A percentile compares a stretch with the other conserved stretches of the same genome.
Evolutionary conservation across 1,139 yeast species (phyloP).

Genomic region (Groenewaldozyma sp.): DNA sequence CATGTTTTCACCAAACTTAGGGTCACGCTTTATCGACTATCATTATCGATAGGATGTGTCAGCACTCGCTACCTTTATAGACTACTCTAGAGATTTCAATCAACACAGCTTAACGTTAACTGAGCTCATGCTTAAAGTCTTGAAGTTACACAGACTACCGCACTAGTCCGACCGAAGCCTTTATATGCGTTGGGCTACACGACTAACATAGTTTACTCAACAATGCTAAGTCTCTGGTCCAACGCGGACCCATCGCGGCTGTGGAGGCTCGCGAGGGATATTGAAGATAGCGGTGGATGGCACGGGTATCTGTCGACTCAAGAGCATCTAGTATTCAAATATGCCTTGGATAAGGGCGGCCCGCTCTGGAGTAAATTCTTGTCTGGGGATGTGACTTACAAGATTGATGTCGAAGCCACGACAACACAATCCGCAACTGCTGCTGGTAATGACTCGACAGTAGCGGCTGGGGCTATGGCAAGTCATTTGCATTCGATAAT

Average conservation of each 20-base stretch:
- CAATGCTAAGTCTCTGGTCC: slow-evolving; percentile 27
- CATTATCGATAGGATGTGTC: too few species aligned
- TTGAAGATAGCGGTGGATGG: slow-evolving; percentile 33
- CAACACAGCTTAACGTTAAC: too few species aligned
- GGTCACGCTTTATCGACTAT: too few species aligned
- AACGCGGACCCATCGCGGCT: slow-evolving; percentile 28
- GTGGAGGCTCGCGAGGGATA: slow-evolving; percentile 29
- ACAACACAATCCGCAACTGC: slow-evolving; percentile 1
- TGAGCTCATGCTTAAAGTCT: too few species aligned
- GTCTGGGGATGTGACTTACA: slow-evolving; percentile 26
- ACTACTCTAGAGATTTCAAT: too few species aligned
- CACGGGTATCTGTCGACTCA: slow-evolving; percentile 29
- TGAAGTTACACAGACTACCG: too few species aligned
- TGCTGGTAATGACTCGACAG: slow-evolving; percentile 2
- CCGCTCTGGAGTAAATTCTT: slow-evolving; percentile 29
- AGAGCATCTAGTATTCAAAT: slow-evolving; percentile 31
- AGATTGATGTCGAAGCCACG: slow-evolving; percentile 15
- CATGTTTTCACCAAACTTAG: too few species aligned
- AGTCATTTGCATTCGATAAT: slow-evolving; percentile 2
- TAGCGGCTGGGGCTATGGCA: slow-evolving; percentile 2
- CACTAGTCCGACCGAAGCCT: too few species aligned
- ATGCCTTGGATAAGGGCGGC: slow-evolving; percentile 26
- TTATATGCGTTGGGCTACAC: neutral
- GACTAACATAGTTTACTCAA: neutral
- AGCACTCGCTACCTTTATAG: too few species aligned